Percentiles rank a stretch among this genome's conserved stretches.
Conservation (phyloP, 306 rosid genomes). For the Vachellia collinsii region DNA sequence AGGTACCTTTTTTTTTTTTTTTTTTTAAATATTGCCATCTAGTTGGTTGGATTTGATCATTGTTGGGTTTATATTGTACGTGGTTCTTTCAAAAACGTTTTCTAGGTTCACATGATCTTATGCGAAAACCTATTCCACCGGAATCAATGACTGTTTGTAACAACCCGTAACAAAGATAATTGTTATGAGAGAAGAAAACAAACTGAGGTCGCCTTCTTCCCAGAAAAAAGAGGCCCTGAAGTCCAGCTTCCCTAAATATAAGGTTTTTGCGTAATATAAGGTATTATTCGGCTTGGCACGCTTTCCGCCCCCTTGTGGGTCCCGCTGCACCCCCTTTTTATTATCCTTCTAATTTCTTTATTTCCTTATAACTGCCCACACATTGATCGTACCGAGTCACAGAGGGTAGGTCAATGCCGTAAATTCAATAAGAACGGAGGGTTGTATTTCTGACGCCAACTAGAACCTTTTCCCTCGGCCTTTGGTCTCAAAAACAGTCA, state of each 20-base stretch:
- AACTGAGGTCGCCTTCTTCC: neutral
- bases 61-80: too few relatives aligned
- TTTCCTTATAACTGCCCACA: neutral
- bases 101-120: too few relatives aligned
- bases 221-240: too few relatives aligned
- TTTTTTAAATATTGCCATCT: too few relatives aligned
- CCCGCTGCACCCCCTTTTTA: neutral
- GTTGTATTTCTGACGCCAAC: slow-evolving; percentile 29
- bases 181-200: neutral
- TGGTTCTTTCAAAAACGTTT: too few relatives aligned
- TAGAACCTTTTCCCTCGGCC: slow-evolving; percentile 14
- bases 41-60: too few relatives aligned
- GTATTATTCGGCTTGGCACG: neutral
- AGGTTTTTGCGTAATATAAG: neutral
- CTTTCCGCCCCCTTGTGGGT: neutral
- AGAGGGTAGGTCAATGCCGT: slow-evolving; percentile 32
- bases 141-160: too few relatives aligned
- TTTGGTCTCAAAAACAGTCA: slow-evolving; percentile 25
- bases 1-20: too few relatives aligned
- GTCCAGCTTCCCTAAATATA: neutral
- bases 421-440: slow-evolving; percentile 34
- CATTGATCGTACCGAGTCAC: neutral
- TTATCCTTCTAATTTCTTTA: neutral
- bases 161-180: too few relatives aligned
- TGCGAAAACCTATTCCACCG: too few relatives aligned